Percentiles rank a stretch among this genome's conserved stretches.
Evolutionary conservation across 2,329 filamentous ascomycete species (phyloP).

Genomic region (Westerdykella ornata): DNA sequence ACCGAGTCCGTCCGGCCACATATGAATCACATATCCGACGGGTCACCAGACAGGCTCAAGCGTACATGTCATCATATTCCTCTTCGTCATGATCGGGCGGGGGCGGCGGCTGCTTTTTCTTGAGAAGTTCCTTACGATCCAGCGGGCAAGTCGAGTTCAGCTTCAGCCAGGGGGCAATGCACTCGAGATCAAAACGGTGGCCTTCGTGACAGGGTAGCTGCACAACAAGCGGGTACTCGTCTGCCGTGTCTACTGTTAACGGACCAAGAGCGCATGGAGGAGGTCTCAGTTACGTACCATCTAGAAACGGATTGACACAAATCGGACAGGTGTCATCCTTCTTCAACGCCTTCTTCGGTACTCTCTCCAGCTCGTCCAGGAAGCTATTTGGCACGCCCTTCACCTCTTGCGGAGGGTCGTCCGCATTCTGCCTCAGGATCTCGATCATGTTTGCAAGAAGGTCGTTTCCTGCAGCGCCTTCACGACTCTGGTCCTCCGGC

Average conservation of each 20-base stretch:
- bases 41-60: slow-evolving; percentile 19
- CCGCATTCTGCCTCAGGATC: slow-evolving; percentile 49
- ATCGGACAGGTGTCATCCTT: slow-evolving; percentile 52
- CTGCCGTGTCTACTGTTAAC: slow-evolving; percentile 16
- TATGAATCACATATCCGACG: too few relatives aligned
- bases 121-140: slow-evolving; percentile 53
- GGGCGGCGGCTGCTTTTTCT: slow-evolving; percentile 42
- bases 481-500: slow-evolving; percentile 23
- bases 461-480: slow-evolving; percentile 26
- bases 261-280: not conserved
- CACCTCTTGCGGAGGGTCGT: slow-evolving; percentile 54
- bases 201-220: slow-evolving; percentile 55
- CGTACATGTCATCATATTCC: slow-evolving; percentile 48
- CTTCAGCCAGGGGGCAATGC: slow-evolving; percentile 58
- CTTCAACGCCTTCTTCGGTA: slow-evolving; percentile 52
- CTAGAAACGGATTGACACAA: slow-evolving; percentile 54
- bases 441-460: slow-evolving; percentile 52
- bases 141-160: slow-evolving; percentile 59
- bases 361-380: slow-evolving; percentile 53
- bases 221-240: slow-evolving; percentile 58
- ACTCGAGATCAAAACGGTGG: slow-evolving; percentile 60
- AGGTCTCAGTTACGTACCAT: slow-evolving; percentile 38
- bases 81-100: slow-evolving; percentile 45
- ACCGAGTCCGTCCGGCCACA: too few relatives aligned
- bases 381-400: slow-evolving; percentile 57